Evolutionary conservation across 164 flowering plant genomes (phyloP).

Genomic region (Umbilicus rupestris): DNA sequence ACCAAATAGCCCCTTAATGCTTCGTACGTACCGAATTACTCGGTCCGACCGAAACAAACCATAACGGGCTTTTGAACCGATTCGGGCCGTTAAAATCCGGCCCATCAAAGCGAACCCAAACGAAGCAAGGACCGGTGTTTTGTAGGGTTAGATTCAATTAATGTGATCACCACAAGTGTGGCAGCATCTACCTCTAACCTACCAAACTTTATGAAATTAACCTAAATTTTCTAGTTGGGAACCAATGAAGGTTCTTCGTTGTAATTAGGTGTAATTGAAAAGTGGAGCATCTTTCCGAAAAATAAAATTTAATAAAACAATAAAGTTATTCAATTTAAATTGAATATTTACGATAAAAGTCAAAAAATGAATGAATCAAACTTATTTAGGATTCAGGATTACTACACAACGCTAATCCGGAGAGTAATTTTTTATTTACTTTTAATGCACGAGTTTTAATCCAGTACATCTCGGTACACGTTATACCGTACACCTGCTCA

Average conservation of each 20-base stretch:
- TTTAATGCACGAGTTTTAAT: too few relatives aligned
- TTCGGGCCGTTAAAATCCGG: neutral
- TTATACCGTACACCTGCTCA: too few relatives aligned
- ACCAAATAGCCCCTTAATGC: neutral
- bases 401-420: too few relatives aligned
- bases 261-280: neutral
- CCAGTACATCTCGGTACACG: too few relatives aligned
- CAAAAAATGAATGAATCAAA: too few relatives aligned
- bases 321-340: too few relatives aligned
- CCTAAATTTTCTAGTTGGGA: neutral
- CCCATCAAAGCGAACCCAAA: neutral
- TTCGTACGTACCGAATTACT: neutral
- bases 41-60: neutral
- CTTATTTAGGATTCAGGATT: too few relatives aligned
- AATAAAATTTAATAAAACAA: too few relatives aligned
- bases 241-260: neutral
- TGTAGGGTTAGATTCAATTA: neutral
- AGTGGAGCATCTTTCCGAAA: too few relatives aligned
- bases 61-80: neutral
- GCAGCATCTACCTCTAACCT: constrained; percentile 6
- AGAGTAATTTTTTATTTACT: too few relatives aligned
- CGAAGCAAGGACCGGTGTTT: too few relatives aligned
- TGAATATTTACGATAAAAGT: too few relatives aligned
- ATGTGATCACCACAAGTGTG: neutral
- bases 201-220: constrained; percentile 3